These are phyloP conservation scores for Pleurotus cornucopiae DNA, from an alignment of 768 basidiomycete genomes.

Conservation along the genomic window DNA sequence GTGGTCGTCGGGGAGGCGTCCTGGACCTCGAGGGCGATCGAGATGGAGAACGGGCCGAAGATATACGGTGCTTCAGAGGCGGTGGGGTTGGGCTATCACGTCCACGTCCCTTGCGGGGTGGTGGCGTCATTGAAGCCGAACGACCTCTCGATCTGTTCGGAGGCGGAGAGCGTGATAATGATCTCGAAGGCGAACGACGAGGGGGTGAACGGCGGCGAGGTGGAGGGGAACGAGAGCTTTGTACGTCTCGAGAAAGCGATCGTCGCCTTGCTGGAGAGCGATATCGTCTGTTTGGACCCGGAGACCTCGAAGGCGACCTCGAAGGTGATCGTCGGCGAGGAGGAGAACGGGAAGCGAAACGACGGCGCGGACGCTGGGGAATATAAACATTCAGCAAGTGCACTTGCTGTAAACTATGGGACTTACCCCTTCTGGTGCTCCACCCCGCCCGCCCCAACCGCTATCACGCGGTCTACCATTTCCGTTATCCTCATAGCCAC, in stretches of 20 bases:
- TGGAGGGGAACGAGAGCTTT: slow-evolving; percentile 35
- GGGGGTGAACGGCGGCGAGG: slow-evolving; percentile 28
- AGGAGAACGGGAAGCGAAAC: slow-evolving; percentile 45
- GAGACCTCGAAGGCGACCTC: slow-evolving; percentile 30
- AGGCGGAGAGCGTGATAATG: slow-evolving; percentile 37
- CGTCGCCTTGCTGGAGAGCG: slow-evolving; percentile 39
- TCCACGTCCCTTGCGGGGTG: slow-evolving; percentile 33
- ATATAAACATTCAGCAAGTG: slow-evolving; percentile 10
- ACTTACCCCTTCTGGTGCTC: slow-evolving; percentile 28
- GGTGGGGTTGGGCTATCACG: slow-evolving; percentile 57
- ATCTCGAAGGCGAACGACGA: slow-evolving; percentile 45
- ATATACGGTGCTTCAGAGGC: slow-evolving; percentile 38
- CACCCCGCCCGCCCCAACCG: slow-evolving; percentile 63
- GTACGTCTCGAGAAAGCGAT: slow-evolving; percentile 31
- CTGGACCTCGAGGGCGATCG: slow-evolving; percentile 36
- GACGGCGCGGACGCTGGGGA: slow-evolving; percentile 40
- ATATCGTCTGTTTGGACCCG: slow-evolving; percentile 32
- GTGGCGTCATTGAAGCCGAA: slow-evolving; percentile 42
- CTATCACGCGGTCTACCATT: slow-evolving; percentile 42
- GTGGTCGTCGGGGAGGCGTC: slow-evolving; percentile 34
- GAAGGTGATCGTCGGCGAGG: slow-evolving; percentile 43
- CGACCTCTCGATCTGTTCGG: slow-evolving; percentile 32
- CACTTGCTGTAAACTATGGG: neutral
- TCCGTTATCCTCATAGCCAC: slow-evolving; percentile 41
- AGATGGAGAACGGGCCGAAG: slow-evolving; percentile 25